These are phyloP conservation scores for Metschnikowia colocasiae DNA, from an alignment of 805 yeast species.

Conservation along the genomic window DNA sequence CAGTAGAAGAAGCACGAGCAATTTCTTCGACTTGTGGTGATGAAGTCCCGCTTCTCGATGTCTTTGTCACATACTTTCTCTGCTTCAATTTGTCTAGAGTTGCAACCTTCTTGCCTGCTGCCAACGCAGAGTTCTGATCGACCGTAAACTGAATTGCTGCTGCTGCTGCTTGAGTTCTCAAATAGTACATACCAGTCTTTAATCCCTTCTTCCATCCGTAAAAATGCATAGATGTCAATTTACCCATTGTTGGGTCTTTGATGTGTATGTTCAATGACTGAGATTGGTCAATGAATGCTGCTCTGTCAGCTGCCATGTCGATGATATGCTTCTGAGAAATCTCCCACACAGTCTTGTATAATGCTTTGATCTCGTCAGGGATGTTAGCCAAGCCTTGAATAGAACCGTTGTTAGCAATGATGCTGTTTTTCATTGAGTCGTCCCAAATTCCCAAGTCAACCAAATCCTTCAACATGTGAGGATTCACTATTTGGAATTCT, in stretches of 20 bases:
- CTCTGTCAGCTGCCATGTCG: conserved; percentile 66
- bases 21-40: conserved; percentile 18
- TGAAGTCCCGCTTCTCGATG: conserved; percentile 21
- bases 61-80: conserved; percentile 33
- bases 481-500: conserved; percentile 62
- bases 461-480: conserved; percentile 54
- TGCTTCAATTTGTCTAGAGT: conserved; percentile 36
- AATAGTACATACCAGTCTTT: conserved; percentile 97
- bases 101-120: conserved; percentile 39
- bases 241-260: conserved; percentile 91
- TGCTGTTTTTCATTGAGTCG: conserved; percentile 54
- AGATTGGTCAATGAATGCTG: conserved; percentile 84
- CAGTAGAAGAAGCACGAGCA: conserved; percentile 31
- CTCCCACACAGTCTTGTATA: conserved; percentile 63
- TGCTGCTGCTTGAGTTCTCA: conserved; percentile 96
- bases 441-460: conserved; percentile 58
- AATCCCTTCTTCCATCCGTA: conserved; percentile 98
- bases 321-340: conserved; percentile 55
- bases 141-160: conserved; percentile 87
- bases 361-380: conserved; percentile 51
- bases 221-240: conserved; percentile 96
- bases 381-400: conserved; percentile 52
- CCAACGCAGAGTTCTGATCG: conserved; percentile 40
- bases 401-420: conserved; percentile 56
- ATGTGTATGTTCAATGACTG: conserved; percentile 89